These are phyloP conservation scores for Ashbya aceris DNA, from an alignment of 1,139 yeast genomes.

Conservation along the genomic window DNA sequence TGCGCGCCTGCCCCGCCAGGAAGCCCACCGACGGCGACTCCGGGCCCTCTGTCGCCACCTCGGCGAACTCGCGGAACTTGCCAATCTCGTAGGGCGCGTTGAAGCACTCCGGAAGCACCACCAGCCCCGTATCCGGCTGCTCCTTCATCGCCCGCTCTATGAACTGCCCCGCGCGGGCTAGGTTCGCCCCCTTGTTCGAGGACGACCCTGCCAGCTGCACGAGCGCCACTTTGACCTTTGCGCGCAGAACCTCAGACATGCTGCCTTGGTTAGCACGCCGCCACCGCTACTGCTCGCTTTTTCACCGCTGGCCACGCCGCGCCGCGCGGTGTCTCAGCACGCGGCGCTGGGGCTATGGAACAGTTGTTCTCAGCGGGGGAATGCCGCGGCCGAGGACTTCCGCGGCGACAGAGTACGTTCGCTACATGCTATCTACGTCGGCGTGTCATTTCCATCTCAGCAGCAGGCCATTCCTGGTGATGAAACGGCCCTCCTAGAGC, in stretches of 20 bases:
- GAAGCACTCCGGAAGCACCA: conserved; percentile 65
- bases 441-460: too few species aligned
- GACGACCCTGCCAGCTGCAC: conserved; percentile 32
- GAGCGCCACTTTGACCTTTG: conserved; percentile 44
- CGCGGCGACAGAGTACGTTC: too few species aligned
- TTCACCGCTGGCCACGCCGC: too few species aligned
- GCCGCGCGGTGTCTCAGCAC: too few species aligned
- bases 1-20: conserved; percentile 54
- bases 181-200: conserved; percentile 49
- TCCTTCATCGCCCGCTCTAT: conserved; percentile 43
- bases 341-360: too few species aligned
- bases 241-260: conserved; percentile 29
- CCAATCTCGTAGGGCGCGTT: conserved; percentile 89
- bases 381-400: too few species aligned
- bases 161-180: conserved; percentile 42
- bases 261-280: not conserved
- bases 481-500: too few species aligned
- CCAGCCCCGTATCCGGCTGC: conserved; percentile 46
- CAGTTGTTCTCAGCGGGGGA: too few species aligned
- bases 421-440: too few species aligned
- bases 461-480: too few species aligned
- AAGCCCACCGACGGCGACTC: conserved; percentile 40
- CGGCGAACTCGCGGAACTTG: conserved; percentile 81
- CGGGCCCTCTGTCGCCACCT: conserved; percentile 40
- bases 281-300: too few species aligned